phyloP scores from a whole-genome alignment of 2,329 filamentous ascomycete species.

The Neofusicoccum umdonicola region DNA sequence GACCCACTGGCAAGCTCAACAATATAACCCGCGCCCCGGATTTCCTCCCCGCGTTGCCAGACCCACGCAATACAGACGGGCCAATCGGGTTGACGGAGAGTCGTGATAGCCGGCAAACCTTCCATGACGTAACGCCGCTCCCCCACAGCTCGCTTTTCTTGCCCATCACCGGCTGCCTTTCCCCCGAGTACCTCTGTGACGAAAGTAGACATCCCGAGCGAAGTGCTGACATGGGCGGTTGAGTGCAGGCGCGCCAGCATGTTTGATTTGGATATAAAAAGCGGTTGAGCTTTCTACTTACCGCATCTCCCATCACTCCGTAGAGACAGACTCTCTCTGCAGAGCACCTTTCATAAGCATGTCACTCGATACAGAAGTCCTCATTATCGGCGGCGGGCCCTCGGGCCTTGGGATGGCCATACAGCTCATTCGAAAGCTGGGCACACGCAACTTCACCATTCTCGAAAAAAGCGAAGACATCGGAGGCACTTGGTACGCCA shows the following conservation, averaged over 20 bases:
- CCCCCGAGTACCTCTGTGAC: background rate
- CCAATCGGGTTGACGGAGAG: too few relatives aligned
- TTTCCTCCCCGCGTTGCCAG: too few relatives aligned
- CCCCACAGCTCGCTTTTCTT: background rate
- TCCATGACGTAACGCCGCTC: too few relatives aligned
- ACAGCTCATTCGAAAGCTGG: constrained; percentile 43
- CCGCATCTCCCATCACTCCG: background rate
- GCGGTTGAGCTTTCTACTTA: background rate
- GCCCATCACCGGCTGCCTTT: background rate
- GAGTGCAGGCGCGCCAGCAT: background rate
- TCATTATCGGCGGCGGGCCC: constrained; percentile 53
- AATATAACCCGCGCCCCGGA: too few relatives aligned
- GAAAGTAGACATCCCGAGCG: background rate
- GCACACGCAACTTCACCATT: constrained; percentile 41
- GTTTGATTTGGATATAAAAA: background rate
- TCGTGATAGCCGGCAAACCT: background rate
- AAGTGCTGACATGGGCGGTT: background rate
- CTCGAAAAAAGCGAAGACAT: constrained; percentile 44
- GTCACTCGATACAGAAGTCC: constrained; percentile 34
- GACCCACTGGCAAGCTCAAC: too few relatives aligned
- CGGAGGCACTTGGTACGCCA: constrained; percentile 33
- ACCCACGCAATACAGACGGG: too few relatives aligned
- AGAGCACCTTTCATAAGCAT: background rate
- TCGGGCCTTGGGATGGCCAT: constrained; percentile 48
- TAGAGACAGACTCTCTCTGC: background rate